Base-by-base conservation (phyloP, 495 filamentous ascomycete genomes). In the Filosporella fistucella region DNA sequence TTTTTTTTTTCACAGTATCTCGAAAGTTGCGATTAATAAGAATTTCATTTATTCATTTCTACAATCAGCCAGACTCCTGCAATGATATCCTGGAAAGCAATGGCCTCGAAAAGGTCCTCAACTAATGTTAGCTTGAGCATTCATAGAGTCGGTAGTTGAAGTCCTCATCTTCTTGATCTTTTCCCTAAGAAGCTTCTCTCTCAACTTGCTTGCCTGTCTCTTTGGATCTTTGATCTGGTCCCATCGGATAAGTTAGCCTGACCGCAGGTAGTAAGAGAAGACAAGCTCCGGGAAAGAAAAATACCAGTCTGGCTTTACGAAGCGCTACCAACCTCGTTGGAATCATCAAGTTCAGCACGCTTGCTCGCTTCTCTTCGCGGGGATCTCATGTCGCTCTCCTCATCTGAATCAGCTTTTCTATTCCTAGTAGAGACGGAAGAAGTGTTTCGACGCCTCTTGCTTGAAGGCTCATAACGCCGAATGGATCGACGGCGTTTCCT, bases 101-200 rank as follows among this genome's bases (percentile, higher is more conserved):
- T n/a, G n/a, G n/a, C n/a, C n/a, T n/a, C n/a, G n/a, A n/a, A n/a
- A n/a, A 20, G 4, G 35, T 20, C 17, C 35, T 38, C 35, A 21
- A 21, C 35, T 38, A 21, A 6, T n/a, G 52, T 67, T 62, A 63
- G 61, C 60, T 33, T 44, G 35, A 50, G 57, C 38, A 25, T 52
- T 50, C 34, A 58, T 54, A 47, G 67, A 57, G 57, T 68, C 64
- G 55, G 61, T 68, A 63, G 66, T 70, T 59, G 68, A 71, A 64
- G 68, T 68, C 68, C 73, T 77, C 73, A 77, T 74, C 72, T 78
- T 69, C 67, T 82, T 81, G 45, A 88, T 72, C 61, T 76, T 80
- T 59, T 88, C 83, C 58, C 77, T 78, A 11, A 86, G 72, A 45
- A 86, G 68, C 58, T 68, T 79, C 65, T 88, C 82, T 38, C 78